Evolutionary conservation across 495 filamentous ascomycete species (phyloP).

Genomic region (Penicillium goetzii): DNA sequence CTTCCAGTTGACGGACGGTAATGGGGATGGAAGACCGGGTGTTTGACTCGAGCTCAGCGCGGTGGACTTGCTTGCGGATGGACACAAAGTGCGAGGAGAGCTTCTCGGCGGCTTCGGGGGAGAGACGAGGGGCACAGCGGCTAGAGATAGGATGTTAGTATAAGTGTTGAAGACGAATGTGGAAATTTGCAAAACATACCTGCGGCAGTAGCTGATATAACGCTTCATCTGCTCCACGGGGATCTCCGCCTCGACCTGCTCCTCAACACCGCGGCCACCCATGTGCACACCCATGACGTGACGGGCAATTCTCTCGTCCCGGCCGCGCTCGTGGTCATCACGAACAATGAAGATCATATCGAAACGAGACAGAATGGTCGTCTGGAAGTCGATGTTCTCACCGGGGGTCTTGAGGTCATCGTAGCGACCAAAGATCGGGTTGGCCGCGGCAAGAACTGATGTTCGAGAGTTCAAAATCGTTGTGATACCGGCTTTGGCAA

Average conservation of each 20-base stretch:
- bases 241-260: constrained; percentile 82
- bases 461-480: constrained; percentile 97
- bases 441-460: constrained; percentile 93
- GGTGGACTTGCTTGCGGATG: constrained; percentile 92
- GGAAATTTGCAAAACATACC: constrained; percentile 56
- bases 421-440: constrained; percentile 96
- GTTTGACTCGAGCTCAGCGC: constrained; percentile 83
- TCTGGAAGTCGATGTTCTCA: constrained; percentile 99
- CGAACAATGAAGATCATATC: constrained; percentile 99
- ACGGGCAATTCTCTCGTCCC: constrained; percentile 91
- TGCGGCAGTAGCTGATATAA: constrained; percentile 97
- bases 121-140: constrained; percentile 90
- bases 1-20: constrained; percentile 95
- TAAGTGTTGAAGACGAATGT: background rate
- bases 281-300: constrained; percentile 99
- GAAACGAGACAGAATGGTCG: constrained; percentile 96
- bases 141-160: constrained; percentile 54
- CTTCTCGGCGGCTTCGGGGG: constrained; percentile 91
- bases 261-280: constrained; percentile 83
- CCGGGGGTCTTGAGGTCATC: constrained; percentile 97
- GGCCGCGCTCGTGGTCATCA: constrained; percentile 86
- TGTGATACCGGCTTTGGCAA: constrained; percentile 98
- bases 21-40: constrained; percentile 92
- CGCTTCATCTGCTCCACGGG: constrained; percentile 96
- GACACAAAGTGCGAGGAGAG: constrained; percentile 96